Percentiles rank a stretch among this genome's conserved stretches.
phyloP scores from a whole-genome alignment of 176 grass and related monocot genomes.

The Avena eriantha region DNA sequence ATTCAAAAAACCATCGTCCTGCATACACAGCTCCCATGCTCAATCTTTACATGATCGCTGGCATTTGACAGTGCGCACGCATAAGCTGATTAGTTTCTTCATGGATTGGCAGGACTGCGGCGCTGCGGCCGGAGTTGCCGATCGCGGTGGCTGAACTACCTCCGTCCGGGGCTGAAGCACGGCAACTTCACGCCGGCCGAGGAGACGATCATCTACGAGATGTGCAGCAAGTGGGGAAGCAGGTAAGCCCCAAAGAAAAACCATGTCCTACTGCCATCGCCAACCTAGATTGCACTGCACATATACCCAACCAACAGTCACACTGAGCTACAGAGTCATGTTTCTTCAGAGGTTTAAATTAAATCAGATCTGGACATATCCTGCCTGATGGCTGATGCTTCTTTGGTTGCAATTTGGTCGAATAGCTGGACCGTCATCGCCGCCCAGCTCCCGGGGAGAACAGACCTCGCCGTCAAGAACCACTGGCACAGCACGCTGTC shows the following conservation, averaged over 20 bases:
- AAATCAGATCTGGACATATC: not conserved
- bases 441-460: slow-evolving; percentile 52
- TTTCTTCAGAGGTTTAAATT: not conserved
- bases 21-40: not conserved
- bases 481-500: slow-evolving; percentile 67
- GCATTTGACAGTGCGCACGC: not conserved
- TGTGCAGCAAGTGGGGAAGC: slow-evolving; percentile 59
- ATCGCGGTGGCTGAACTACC: slow-evolving; percentile 68
- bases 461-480: slow-evolving; percentile 68
- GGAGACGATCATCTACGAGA: slow-evolving; percentile 52
- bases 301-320: not conserved
- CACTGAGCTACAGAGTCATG: not conserved
- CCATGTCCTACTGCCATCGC: not conserved
- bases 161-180: slow-evolving; percentile 57
- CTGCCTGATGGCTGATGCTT: not conserved
- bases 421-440: slow-evolving; percentile 64
- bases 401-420: not conserved
- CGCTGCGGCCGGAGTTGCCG: slow-evolving; percentile 59
- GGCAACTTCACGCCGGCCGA: slow-evolving; percentile 51
- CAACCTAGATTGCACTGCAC: not conserved
- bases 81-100: not conserved
- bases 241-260: slow-evolving; percentile 28
- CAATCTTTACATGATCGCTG: slow-evolving; percentile 1
- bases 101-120: slow-evolving; percentile 44
- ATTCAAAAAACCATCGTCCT: not conserved